phyloP scores from a whole-genome alignment of 805 yeast genomes.

The Zygoascus bituminiphila region DNA sequence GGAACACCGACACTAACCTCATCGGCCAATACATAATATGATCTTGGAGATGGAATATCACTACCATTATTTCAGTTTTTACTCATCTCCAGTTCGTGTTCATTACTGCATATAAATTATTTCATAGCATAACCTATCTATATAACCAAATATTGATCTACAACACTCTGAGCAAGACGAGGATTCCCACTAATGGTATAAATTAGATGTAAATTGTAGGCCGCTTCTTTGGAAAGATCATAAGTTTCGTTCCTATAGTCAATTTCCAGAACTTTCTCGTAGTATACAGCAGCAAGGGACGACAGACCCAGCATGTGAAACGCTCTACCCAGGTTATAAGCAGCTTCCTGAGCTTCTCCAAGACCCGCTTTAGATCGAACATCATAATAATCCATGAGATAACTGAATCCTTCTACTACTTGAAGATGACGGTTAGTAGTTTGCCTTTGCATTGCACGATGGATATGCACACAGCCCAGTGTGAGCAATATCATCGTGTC shows the following conservation, averaged over 20 bases:
- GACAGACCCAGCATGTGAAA: conserved; percentile 78
- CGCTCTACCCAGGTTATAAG: conserved; percentile 74
- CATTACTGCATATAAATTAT: conserved; percentile 1
- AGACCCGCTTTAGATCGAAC: conserved; percentile 31
- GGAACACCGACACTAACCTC: conserved; percentile 3
- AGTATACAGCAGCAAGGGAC: conserved; percentile 64
- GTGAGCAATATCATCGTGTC: conserved; percentile 76
- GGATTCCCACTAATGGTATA: conserved; percentile 71
- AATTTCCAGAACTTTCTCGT: conserved; percentile 52
- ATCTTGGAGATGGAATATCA: background rate
- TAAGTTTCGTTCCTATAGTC: conserved; percentile 38
- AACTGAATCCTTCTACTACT: conserved; percentile 78
- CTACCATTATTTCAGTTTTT: background rate
- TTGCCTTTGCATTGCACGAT: conserved; percentile 85
- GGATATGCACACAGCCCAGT: conserved; percentile 73
- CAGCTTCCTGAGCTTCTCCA: conserved; percentile 64
- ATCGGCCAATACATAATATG: background rate
- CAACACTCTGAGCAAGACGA: conserved; percentile 50
- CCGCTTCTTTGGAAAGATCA: conserved; percentile 69
- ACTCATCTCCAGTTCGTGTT: background rate
- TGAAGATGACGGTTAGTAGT: conserved; percentile 82
- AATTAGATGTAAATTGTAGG: conserved; percentile 71
- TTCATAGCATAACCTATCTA: conserved; percentile 17
- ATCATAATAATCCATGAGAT: conserved; percentile 60
- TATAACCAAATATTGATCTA: conserved; percentile 56